Base-by-base conservation (phyloP, 2,329 filamentous ascomycete species). In the Cladobotryum protrusum region DNA sequence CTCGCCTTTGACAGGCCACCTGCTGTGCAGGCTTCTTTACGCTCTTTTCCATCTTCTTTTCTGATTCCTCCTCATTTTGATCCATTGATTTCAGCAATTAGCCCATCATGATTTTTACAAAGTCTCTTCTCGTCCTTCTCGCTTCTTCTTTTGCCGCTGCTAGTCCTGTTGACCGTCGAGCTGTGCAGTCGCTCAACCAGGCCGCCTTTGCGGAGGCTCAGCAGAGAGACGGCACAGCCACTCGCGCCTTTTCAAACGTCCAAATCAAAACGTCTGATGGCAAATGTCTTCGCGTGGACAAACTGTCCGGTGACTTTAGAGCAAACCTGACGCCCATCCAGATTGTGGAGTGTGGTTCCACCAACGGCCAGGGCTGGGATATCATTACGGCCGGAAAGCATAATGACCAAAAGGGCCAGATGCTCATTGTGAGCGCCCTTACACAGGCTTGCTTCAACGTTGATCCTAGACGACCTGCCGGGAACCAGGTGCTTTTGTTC, bases 361-460 rank as follows among this genome's bases (percentile, higher is more conserved):
- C 66, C 8, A 63, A 68, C 24, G 72, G 69, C 7, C 70, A 75
- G 53, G 66, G 65, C n/a, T 76, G 71, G 70, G 73, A 76, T 48
- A 57, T 75, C 56, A 71, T 76, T 53, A 76, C 74, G 0, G 60
- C 66, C 6, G 78, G 78, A 18, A 70, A 71, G 56, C 78, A 82
- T 59, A 76, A 77, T 54, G 63, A 78, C 56, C 67, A 63, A 32
- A 57, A 67, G 36, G 68, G 70, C 34, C 69, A 72, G 5, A 72
- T 74, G 57, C 67, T 81, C 43, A 58, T 82, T 35, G 78, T 81
- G 40, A 82, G 72, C 67, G 76, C 75, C 3, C 62, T 78, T 56
- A 82, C 78, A 1, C 72, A 80, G 59, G 78, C 78, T 40, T 82
- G 79, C 58, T 66, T 80, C 57, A 82, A 79, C 66, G 79, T 79